phyloP scores from a whole-genome alignment of 2,329 filamentous ascomycete genomes.

The Aotearoamyces nothofagi region DNA sequence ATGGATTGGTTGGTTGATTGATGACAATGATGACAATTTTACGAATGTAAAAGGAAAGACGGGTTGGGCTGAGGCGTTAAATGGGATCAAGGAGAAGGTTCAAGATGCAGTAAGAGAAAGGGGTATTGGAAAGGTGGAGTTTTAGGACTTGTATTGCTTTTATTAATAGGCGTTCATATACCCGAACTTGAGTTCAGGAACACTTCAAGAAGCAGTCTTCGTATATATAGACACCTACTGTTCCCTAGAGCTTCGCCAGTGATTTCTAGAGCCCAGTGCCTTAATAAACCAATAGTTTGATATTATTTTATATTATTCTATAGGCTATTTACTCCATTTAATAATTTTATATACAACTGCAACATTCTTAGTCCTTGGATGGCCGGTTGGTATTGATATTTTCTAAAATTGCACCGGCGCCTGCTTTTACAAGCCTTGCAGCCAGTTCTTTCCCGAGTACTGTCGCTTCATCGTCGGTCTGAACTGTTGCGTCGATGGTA shows the following conservation, averaged over 20 bases:
- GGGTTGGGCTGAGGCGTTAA: conserved; percentile 31
- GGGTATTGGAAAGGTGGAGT: conserved; percentile 38
- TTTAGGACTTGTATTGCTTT: too few species aligned
- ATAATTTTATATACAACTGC: background rate
- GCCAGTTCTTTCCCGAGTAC: conserved; percentile 37
- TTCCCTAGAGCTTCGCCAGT: background rate
- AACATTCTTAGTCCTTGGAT: conserved; percentile 3
- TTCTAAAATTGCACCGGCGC: conserved; percentile 63
- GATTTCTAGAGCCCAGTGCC: background rate
- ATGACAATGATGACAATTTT: conserved; percentile 26
- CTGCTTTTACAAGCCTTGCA: conserved; percentile 33
- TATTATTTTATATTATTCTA: too few species aligned
- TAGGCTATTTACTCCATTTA: too few species aligned
- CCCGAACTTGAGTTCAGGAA: conserved; percentile 12
- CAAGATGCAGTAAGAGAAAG: conserved; percentile 38
- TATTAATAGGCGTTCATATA: conserved; percentile 3
- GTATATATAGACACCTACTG: background rate
- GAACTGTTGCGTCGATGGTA: conserved; percentile 1
- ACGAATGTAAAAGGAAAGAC: conserved; percentile 24
- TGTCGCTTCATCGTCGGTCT: conserved; percentile 2
- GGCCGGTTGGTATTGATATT: conserved; percentile 41
- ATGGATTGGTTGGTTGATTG: conserved; percentile 48
- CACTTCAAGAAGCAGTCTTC: conserved; percentile 7
- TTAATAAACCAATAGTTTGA: too few species aligned
- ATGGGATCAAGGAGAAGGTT: conserved; percentile 30